A percentile compares a stretch with the other conserved stretches of the same genome.
phyloP scores from a whole-genome alignment of 1,284 basidiomycete species.

The Phaffia rhodozyma region DNA sequence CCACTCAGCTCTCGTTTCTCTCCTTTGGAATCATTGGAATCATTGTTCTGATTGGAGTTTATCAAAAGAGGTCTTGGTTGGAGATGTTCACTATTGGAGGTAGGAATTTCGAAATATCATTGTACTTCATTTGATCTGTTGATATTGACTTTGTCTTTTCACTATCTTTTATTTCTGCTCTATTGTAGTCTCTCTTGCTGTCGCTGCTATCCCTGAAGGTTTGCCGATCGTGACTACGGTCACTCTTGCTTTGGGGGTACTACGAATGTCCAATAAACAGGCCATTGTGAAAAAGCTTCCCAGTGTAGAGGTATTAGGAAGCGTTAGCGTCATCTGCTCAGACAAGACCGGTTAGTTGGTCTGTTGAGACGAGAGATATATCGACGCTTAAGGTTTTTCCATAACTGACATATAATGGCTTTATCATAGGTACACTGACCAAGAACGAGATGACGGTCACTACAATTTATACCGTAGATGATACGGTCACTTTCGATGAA shows the following conservation, averaged over 20 bases:
- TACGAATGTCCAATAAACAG: conserved; percentile 85
- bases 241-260: conserved; percentile 83
- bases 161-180: neutral
- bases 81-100: conserved; percentile 99
- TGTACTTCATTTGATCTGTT: neutral
- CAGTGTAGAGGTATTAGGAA: conserved; percentile 86
- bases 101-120: conserved; percentile 34
- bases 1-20: conserved; percentile 75
- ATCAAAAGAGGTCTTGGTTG: conserved; percentile 75
- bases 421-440: conserved; percentile 66
- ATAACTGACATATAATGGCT: neutral
- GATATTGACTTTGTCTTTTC: too few species aligned
- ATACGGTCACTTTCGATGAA: conserved; percentile 53
- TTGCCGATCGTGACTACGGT: conserved; percentile 95
- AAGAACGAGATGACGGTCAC: conserved; percentile 93
- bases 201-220: conserved; percentile 94
- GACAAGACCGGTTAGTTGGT: conserved; percentile 69
- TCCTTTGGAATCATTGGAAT: conserved; percentile 88
- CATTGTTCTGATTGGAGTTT: conserved; percentile 80
- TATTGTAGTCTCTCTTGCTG: conserved; percentile 72
- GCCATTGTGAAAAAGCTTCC: conserved; percentile 96
- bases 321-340: conserved; percentile 88
- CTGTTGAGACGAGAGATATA: too few species aligned
- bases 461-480: conserved; percentile 75
- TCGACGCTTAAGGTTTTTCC: too few species aligned